phyloP scores from a whole-genome alignment of 2,329 filamentous ascomycete genomes.

The Paecilomyces sp. region DNA sequence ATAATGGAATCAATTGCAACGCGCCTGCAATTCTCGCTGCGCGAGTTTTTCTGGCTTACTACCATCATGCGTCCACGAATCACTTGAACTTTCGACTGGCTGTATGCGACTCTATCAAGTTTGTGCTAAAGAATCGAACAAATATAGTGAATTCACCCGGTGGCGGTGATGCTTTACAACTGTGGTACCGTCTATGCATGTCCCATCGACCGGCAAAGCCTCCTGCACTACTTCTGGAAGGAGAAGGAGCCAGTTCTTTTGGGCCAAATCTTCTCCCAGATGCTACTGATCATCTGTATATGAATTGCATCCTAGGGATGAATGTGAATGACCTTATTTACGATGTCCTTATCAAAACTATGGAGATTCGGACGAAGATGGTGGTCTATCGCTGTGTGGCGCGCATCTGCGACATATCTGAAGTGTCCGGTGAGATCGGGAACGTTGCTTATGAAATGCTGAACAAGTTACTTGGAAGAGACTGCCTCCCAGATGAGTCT shows the following conservation, averaged over 20 bases:
- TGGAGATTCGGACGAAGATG: conserved; percentile 11
- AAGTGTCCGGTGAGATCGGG: not conserved
- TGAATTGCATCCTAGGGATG: conserved; percentile 11
- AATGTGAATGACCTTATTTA: conserved; percentile 13
- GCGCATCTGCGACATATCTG: not conserved
- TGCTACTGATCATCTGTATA: conserved; percentile 8
- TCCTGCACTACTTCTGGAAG: conserved; percentile 11
- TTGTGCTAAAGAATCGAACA: not conserved
- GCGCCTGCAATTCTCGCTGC: not conserved
- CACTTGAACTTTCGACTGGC: not conserved
- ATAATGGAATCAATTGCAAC: not conserved
- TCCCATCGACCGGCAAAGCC: conserved; percentile 12
- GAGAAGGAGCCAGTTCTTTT: conserved; percentile 6
- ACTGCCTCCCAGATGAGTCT: not conserved
- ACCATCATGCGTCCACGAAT: not conserved
- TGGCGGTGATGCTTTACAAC: conserved; percentile 7
- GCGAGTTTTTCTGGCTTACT: not conserved
- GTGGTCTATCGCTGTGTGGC: conserved; percentile 11
- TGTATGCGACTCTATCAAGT: not conserved
- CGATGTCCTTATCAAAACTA: conserved; percentile 14
- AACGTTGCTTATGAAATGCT: not conserved
- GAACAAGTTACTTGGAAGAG: not conserved
- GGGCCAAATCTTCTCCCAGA: conserved; percentile 5
- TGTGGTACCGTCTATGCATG: conserved; percentile 15
- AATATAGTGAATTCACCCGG: not conserved